phyloP scores from a whole-genome alignment of 805 yeast genomes.

The Ogataea chonburiensis region DNA sequence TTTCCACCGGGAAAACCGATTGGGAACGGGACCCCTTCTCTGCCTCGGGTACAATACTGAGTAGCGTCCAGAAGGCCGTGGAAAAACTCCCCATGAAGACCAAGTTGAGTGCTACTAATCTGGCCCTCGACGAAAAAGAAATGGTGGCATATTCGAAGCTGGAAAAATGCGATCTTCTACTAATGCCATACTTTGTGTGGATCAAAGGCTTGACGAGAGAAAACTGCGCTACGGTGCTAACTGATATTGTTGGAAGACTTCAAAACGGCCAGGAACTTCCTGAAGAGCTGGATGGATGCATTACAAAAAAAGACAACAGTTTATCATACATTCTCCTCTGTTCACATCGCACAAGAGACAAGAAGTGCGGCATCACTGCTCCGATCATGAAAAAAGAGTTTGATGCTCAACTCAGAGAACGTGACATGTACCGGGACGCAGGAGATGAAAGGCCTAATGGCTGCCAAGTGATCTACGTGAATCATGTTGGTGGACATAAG shows the following conservation, averaged over 20 bases:
- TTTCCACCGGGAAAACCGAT: conserved; percentile 81
- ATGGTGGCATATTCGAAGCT: conserved; percentile 42
- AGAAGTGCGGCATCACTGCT: conserved; percentile 91
- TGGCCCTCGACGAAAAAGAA: conserved; percentile 32
- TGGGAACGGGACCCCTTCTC: conserved; percentile 77
- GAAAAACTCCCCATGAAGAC: conserved; percentile 21
- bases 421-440: conserved; percentile 69
- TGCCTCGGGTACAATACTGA: conserved; percentile 33
- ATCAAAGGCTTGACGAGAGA: conserved; percentile 46
- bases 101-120: conserved; percentile 26
- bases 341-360: conserved; percentile 89
- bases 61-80: conserved; percentile 21
- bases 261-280: conserved; percentile 22
- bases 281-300: conserved; percentile 21
- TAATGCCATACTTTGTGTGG: conserved; percentile 77
- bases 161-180: conserved; percentile 55
- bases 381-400: conserved; percentile 82
- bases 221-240: conserved; percentile 45
- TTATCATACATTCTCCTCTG: conserved; percentile 67
- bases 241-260: conserved; percentile 43
- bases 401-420: conserved; percentile 67
- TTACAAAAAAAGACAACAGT: conserved; percentile 39
- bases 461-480: conserved; percentile 64
- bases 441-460: conserved; percentile 79
- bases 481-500: conserved; percentile 96